These are phyloP conservation scores for Stropharia rugosoannulata DNA, from an alignment of 768 basidiomycete species.

Conservation along the genomic window DNA sequence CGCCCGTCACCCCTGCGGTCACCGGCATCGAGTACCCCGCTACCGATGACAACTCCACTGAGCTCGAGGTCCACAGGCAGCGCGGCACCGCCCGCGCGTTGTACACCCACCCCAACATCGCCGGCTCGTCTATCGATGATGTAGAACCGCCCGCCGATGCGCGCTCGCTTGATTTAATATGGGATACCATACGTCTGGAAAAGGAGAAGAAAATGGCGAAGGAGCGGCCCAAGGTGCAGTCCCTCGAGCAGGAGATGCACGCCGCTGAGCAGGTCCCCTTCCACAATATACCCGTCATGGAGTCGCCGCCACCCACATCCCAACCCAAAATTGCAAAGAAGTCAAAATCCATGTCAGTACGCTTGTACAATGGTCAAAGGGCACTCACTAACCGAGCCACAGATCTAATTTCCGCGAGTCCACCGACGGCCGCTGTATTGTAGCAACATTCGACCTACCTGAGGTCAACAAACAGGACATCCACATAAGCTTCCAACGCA, in stretches of 20 bases:
- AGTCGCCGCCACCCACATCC: slow-evolving; percentile 33
- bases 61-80: slow-evolving; percentile 31
- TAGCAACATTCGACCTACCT: slow-evolving; percentile 68
- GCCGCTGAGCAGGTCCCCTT: slow-evolving; percentile 30
- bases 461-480: slow-evolving; percentile 73
- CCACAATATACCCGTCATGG: slow-evolving; percentile 34
- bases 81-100: slow-evolving; percentile 24
- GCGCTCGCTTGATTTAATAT: slow-evolving; percentile 55
- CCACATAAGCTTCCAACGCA: slow-evolving; percentile 70
- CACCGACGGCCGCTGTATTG: slow-evolving; percentile 65
- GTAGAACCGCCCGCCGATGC: slow-evolving; percentile 39
- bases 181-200: slow-evolving; percentile 62
- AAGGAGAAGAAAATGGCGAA: slow-evolving; percentile 69
- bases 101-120: slow-evolving; percentile 38
- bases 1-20: slow-evolving; percentile 45
- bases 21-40: slow-evolving; percentile 49
- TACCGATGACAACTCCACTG: slow-evolving; percentile 35
- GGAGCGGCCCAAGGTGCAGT: slow-evolving; percentile 69
- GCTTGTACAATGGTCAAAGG: neutral
- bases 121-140: slow-evolving; percentile 43
- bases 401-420: slow-evolving; percentile 75
- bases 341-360: slow-evolving; percentile 59
- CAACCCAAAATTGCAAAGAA: slow-evolving; percentile 48
- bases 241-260: slow-evolving; percentile 49
- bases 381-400: slow-evolving; percentile 15